Evolutionary conservation across 2,329 filamentous ascomycete genomes (phyloP).

Genomic region (Alternaria postmessia): DNA sequence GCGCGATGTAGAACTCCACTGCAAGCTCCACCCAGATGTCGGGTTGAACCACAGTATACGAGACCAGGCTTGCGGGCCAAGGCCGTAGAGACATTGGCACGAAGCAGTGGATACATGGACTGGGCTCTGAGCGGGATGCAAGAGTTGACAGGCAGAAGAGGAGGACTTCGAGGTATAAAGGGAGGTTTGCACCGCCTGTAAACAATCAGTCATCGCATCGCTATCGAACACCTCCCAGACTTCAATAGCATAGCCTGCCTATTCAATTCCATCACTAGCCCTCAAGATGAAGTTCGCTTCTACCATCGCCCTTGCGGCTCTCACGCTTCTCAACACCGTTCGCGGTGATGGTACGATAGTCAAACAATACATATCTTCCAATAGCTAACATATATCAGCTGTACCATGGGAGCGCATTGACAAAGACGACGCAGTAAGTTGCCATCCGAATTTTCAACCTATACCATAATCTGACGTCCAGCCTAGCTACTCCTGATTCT

Average conservation of each 20-base stretch:
- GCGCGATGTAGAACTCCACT: conserved; percentile 9
- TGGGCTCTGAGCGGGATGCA: neutral
- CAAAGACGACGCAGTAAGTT: conserved; percentile 50
- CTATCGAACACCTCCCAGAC: conserved; percentile 15
- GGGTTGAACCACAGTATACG: conserved; percentile 1
- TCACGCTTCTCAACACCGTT: conserved; percentile 41
- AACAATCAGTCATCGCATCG: conserved; percentile 21
- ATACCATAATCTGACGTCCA: neutral
- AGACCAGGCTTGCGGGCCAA: conserved; percentile 6
- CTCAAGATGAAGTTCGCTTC: conserved; percentile 45
- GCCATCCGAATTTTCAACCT: too few species aligned
- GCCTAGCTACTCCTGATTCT: conserved; percentile 64
- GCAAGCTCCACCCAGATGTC: conserved; percentile 12
- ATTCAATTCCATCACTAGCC: neutral
- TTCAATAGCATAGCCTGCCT: neutral
- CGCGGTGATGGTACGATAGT: conserved; percentile 38
- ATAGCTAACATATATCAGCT: conserved; percentile 37
- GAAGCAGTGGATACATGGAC: neutral
- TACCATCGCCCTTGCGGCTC: conserved; percentile 37
- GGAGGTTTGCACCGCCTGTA: conserved; percentile 15
- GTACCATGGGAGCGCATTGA: conserved; percentile 53
- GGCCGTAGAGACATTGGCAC: neutral
- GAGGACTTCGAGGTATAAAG: conserved; percentile 34
- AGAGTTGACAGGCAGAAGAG: conserved; percentile 1
- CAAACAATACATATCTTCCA: neutral